Evolutionary conservation across 495 filamentous ascomycete species (phyloP).

Genomic region (Extremus antarcticus): DNA sequence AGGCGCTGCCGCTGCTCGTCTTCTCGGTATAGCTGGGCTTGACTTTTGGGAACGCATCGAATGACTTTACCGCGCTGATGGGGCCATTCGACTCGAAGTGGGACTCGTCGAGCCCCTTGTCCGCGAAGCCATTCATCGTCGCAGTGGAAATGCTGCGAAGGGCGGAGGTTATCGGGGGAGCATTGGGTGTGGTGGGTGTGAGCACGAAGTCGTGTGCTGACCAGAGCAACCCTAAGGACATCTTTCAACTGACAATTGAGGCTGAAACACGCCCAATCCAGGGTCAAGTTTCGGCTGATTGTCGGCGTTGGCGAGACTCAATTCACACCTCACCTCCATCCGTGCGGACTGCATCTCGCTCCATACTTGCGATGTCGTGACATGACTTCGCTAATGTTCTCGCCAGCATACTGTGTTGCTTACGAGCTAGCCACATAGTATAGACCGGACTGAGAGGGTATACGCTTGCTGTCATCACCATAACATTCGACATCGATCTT

Average conservation of each 20-base stretch:
- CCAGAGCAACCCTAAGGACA: not conserved
- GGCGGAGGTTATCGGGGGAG: slow-evolving; percentile 2
- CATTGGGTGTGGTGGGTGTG: not conserved
- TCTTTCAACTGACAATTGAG: slow-evolving; percentile 2
- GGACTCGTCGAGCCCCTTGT: slow-evolving; percentile 63
- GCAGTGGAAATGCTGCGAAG: not conserved
- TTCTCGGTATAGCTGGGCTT: slow-evolving; percentile 83
- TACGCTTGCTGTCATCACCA: no score
- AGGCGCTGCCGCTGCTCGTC: slow-evolving; percentile 76
- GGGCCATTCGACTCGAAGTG: slow-evolving; percentile 54
- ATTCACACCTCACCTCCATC: no score
- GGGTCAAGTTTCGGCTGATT: no score
- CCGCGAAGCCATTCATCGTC: slow-evolving; percentile 61
- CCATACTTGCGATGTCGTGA: no score
- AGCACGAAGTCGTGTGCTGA: not conserved
- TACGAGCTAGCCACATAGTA: no score
- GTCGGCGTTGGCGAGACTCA: no score
- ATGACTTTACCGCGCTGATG: slow-evolving; percentile 60
- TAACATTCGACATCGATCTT: no score
- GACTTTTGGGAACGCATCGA: slow-evolving; percentile 97
- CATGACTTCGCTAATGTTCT: no score
- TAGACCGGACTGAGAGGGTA: no score
- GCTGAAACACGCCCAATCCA: not conserved
- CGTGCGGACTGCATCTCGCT: no score
- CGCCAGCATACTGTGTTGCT: no score